Evolutionary conservation across 176 grass and related monocot species (phyloP), one percentile per base, ranked within the genome.

Genomic region (Ensete ventricosum): DNA sequence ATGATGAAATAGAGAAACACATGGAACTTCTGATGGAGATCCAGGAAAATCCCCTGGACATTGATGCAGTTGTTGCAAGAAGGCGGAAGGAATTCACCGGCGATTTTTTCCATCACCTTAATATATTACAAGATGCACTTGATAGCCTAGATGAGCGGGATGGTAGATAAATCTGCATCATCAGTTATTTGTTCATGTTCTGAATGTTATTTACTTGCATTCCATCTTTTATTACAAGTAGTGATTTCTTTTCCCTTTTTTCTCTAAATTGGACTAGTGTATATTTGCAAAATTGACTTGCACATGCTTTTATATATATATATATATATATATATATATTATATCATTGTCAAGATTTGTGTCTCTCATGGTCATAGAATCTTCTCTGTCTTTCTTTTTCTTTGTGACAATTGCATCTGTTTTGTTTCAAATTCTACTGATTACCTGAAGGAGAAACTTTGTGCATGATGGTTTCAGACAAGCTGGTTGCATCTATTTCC

Each of bases 31-130:
- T 93, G 55, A 89, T 77, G 69, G 88, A 90, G 80, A 77, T 93
- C 25, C 65, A 87, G 54, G 90, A 97, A 73, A 87, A 83, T 63
- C 90, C 93, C 14, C 54, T 84, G 52, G 90, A 90, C 62, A 93
- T 97, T 67, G 88, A 90, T 77, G 83, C 83, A 62, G 71, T 97
- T 83, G 90, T 97, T 80, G 90, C 88, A 14, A 92, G 71, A 82
- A 82, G 84, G 77, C 73, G 93, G 23, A 92, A 88, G 68, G 85
- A 97, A 78, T 97, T 97, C 52, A 93, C 75, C 54, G 78, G 72
- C 13, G 90, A 90, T 34, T 97, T 97, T 77, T 97, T 97, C 71
- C 77, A 70, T 66, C 85, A 92, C 81, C 86, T 97, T 76, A 92
- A 81, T 71, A 74, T 92, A 73, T 75, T 97, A 83, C 49, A 71